A percentile compares a stretch with the other conserved stretches of the same genome.
These are phyloP conservation scores for Hymenoscyphus fructigenus DNA, from an alignment of 2,329 filamentous ascomycete species.

Conservation along the genomic window DNA sequence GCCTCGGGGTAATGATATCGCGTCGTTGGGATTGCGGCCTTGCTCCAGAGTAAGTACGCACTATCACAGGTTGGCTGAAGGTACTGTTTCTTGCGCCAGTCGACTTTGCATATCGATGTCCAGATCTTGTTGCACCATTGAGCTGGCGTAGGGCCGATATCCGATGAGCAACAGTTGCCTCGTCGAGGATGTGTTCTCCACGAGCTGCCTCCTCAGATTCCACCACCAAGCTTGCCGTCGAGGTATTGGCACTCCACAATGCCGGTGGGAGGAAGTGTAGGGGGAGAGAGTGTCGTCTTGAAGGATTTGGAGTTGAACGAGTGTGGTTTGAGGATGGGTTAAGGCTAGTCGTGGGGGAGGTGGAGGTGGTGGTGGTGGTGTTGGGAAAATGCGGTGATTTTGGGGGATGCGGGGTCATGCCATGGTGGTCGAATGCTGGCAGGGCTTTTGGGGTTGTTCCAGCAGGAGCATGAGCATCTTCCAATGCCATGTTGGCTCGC, in stretches of 20 bases:
- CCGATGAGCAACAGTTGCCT: conserved; percentile 54
- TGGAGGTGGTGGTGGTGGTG: background rate
- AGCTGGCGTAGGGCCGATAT: conserved; percentile 61
- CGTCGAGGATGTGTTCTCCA: conserved; percentile 46
- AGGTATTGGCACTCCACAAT: conserved; percentile 36
- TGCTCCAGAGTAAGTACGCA: conserved; percentile 60
- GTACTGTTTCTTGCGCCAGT: conserved; percentile 54
- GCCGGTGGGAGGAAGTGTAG: conserved; percentile 34
- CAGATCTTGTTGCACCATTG: conserved; percentile 41
- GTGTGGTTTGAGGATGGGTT: conserved; percentile 17
- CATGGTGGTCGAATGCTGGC: conserved; percentile 23
- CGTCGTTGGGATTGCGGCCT: conserved; percentile 37
- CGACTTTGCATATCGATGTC: conserved; percentile 55
- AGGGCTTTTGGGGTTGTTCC: conserved; percentile 22
- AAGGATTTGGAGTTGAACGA: conserved; percentile 25
- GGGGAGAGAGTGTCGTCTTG: conserved; percentile 34
- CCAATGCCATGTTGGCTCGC: conserved; percentile 27
- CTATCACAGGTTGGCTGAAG: conserved; percentile 65
- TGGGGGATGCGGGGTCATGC: conserved; percentile 10
- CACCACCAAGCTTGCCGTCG: conserved; percentile 33
- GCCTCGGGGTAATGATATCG: conserved; percentile 31
- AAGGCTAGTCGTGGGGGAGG: background rate
- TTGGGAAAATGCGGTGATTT: conserved; percentile 17
- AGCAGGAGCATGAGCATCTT: conserved; percentile 10
- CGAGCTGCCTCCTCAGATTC: conserved; percentile 37